phyloP scores from a whole-genome alignment of 495 filamentous ascomycete genomes.

The Cercophora samala region DNA sequence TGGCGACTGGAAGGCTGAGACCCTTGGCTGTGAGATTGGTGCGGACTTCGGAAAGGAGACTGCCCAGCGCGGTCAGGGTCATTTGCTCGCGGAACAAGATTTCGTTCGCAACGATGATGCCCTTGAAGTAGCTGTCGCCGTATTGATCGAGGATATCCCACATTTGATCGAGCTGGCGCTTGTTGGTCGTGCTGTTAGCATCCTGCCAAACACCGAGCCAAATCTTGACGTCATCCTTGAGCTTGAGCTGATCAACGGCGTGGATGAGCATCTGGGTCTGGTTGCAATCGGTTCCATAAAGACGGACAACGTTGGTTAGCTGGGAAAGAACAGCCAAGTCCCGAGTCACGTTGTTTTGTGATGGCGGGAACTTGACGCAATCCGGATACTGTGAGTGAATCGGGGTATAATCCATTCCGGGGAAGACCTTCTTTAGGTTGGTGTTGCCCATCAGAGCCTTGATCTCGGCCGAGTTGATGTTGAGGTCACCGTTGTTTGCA shows the following conservation, averaged over 20 bases:
- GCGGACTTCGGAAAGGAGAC: slow-evolving; percentile 64
- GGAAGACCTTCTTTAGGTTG: slow-evolving; percentile 87
- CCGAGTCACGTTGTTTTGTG: slow-evolving; percentile 89
- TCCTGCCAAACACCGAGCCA: slow-evolving; percentile 97
- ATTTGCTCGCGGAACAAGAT: slow-evolving; percentile 79
- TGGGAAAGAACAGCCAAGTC: slow-evolving; percentile 91
- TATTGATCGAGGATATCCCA: slow-evolving; percentile 73
- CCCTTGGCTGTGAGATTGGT: slow-evolving; percentile 63
- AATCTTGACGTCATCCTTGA: slow-evolving; percentile 74
- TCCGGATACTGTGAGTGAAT: slow-evolving; percentile 86
- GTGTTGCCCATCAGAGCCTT: slow-evolving; percentile 73
- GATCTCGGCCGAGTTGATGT: slow-evolving; percentile 74
- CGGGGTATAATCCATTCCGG: slow-evolving; percentile 95
- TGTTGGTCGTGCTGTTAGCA: slow-evolving; percentile 76
- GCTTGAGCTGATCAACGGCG: slow-evolving; percentile 67
- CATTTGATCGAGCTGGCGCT: slow-evolving; percentile 75
- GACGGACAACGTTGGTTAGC: slow-evolving; percentile 80
- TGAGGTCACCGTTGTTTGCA: slow-evolving; percentile 61
- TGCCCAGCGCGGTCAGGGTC: slow-evolving; percentile 60
- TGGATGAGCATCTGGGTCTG: slow-evolving; percentile 93
- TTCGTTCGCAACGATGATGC: slow-evolving; percentile 91
- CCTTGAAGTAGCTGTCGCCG: slow-evolving; percentile 66
- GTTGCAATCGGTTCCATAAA: slow-evolving; percentile 98
- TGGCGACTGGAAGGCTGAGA: slow-evolving; percentile 74
- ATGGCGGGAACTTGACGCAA: slow-evolving; percentile 72